phyloP scores from a whole-genome alignment of 2,329 filamentous ascomycete species.

The Bipolaris bicolor region DNA sequence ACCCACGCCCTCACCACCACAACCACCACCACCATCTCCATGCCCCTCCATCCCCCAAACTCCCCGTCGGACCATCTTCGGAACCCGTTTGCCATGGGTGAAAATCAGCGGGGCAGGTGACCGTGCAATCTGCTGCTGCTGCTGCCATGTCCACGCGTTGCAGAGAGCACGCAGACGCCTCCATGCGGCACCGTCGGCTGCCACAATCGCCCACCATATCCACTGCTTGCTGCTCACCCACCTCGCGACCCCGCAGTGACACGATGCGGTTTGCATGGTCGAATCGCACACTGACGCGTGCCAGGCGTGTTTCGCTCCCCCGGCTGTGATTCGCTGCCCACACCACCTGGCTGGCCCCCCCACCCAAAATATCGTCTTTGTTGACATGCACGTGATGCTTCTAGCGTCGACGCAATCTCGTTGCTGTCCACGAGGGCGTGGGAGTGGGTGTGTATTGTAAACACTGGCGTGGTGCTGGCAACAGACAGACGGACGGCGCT shows the following conservation, averaged over 20 bases:
- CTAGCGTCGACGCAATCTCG: too few species aligned
- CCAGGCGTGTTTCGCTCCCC: slow-evolving; percentile 38
- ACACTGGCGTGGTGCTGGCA: too few species aligned
- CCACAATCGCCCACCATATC: not conserved
- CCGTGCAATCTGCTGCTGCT: not conserved
- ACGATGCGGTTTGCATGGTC: slow-evolving; percentile 11
- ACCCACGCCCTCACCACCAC: not conserved
- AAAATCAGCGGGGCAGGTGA: slow-evolving; percentile 4
- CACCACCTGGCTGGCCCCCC: not conserved
- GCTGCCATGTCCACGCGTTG: slow-evolving; percentile 1
- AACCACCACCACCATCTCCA: not conserved
- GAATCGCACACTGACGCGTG: slow-evolving; percentile 44
- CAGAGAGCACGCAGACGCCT: slow-evolving; percentile 2
- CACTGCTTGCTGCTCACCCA: not conserved
- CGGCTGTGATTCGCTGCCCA: slow-evolving; percentile 7
- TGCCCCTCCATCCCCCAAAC: not conserved
- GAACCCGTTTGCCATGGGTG: not conserved
- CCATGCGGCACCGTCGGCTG: not conserved
- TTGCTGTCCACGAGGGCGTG: too few species aligned
- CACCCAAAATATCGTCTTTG: too few species aligned
- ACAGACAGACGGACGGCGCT: too few species aligned
- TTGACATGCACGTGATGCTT: too few species aligned
- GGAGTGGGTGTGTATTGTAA: too few species aligned
- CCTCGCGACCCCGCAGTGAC: slow-evolving; percentile 6
- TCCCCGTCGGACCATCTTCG: slow-evolving; percentile 3